A percentile compares a stretch with the other conserved stretches of the same genome.
Conservation (phyloP, 306 rosid species). For the Cicer pinnatifidum region DNA sequence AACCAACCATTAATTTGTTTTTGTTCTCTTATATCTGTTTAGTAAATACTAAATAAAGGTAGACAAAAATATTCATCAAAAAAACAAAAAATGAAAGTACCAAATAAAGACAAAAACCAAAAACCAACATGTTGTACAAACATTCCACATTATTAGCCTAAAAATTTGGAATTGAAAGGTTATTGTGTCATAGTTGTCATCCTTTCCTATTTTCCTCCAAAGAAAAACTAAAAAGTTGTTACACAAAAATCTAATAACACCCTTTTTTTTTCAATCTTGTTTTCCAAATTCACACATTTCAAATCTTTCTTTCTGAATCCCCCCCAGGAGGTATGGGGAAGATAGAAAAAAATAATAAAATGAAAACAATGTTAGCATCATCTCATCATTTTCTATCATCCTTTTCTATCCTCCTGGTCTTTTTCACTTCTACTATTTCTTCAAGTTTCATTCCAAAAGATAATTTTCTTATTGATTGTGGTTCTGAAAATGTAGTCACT, state of each 20-base stretch:
- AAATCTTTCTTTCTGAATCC: neutral
- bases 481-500: slow-evolving; percentile 51
- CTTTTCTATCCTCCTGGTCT: slow-evolving; percentile 65
- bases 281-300: slow-evolving; percentile 53
- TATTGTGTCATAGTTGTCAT: slow-evolving; percentile 15
- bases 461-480: slow-evolving; percentile 76
- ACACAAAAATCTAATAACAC: slow-evolving; percentile 42
- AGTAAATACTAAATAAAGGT: slow-evolving; percentile 41
- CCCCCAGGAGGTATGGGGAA: slow-evolving; percentile 82
- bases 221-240: slow-evolving; percentile 12
- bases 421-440: slow-evolving; percentile 13
- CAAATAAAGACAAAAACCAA: slow-evolving; percentile 14
- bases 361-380: neutral
- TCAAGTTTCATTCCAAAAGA: slow-evolving; percentile 66
- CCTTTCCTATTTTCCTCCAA: slow-evolving; percentile 38
- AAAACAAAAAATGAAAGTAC: slow-evolving; percentile 5
- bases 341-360: slow-evolving; percentile 41
- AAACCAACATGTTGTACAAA: neutral
- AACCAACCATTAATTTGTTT: slow-evolving; percentile 30
- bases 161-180: slow-evolving; percentile 36
- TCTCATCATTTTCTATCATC: slow-evolving; percentile 51
- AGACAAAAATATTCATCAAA: neutral
- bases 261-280: slow-evolving; percentile 38
- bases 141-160: slow-evolving; percentile 41
- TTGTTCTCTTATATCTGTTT: neutral